Percentiles rank a stretch among this genome's conserved stretches.
Evolutionary conservation across 2,329 filamentous ascomycete genomes (phyloP).

Genomic region (Aspergillus sp.): DNA sequence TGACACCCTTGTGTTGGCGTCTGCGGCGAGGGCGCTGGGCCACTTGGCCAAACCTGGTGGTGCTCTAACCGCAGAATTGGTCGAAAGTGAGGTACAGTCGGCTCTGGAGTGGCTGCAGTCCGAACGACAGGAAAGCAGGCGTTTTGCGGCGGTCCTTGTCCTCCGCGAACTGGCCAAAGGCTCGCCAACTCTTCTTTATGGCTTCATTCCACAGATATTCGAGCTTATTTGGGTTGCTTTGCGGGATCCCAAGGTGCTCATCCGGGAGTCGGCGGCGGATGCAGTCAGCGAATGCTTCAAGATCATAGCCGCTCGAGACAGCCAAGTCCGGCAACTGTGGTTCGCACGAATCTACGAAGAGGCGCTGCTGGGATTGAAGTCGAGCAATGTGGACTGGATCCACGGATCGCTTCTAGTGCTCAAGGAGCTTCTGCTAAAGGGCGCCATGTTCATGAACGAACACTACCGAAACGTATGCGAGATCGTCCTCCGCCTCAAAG

Average conservation of each 20-base stretch:
- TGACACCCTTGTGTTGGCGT: conserved; percentile 83
- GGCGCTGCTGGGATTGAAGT: conserved; percentile 69
- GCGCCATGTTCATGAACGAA: conserved; percentile 98
- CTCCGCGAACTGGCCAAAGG: conserved; percentile 85
- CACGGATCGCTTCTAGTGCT: conserved; percentile 92
- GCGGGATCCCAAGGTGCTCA: conserved; percentile 81
- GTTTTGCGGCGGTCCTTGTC: conserved; percentile 87
- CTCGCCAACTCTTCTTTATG: conserved; percentile 90
- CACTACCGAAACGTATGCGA: conserved; percentile 90
- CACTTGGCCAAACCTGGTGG: conserved; percentile 88
- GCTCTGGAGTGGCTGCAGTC: conserved; percentile 95
- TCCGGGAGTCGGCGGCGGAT: conserved; percentile 84
- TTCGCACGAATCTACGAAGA: conserved; percentile 88
- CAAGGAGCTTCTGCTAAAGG: conserved; percentile 86
- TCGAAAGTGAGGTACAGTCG: conserved; percentile 94
- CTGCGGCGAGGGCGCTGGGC: conserved; percentile 80
- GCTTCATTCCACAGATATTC: conserved; percentile 90
- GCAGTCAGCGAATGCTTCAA: conserved; percentile 92
- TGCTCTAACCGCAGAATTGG: conserved; percentile 86
- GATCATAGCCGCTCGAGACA: conserved; percentile 89
- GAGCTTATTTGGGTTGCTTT: conserved; percentile 95
- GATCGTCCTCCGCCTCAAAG: conserved; percentile 84
- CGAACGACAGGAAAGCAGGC: conserved; percentile 83
- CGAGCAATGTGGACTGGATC: conserved; percentile 75
- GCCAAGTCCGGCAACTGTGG: conserved; percentile 77